Base-by-base conservation (phyloP, 352 stramenopile genomes). In the Globisporangium nunn region DNA sequence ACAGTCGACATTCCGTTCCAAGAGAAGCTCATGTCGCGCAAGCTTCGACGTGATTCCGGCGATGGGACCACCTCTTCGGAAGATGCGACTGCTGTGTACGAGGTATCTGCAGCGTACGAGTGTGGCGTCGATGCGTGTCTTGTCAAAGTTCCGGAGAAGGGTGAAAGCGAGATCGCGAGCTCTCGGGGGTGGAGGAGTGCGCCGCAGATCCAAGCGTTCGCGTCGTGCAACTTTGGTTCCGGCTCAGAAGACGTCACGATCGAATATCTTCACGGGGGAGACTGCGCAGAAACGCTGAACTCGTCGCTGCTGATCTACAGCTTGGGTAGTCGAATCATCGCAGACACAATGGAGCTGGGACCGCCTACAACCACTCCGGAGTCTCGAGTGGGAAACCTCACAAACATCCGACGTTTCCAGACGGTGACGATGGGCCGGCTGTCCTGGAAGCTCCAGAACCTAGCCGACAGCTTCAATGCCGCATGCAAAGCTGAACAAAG, bases 261-360 rank as follows among this genome's bases (percentile, higher is more conserved):
- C 15, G 58, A 61, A 5, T 74, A 74, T 15, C 47, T 75, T 18
- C 64, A 75, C 12, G 69, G 64, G 6, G 14, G 31, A 2, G 56
- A 52, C 28, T 80, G 68, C 43, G 64, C 52, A 35, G 43, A 43
- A 8, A 64, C 61, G 10, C 64, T 67, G 5, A 59, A 70, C 11
- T 68, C 68, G 35, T 78, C 71, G 1, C 70, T 85, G 62, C 61
- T 84, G 10, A 62, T 86, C 47, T 74, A 77, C 46, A 73, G 69
- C 41, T 64, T 82, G 18, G 67, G 50, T 4, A 74, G 70, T 29
- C 63, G 71, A 18, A 75, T 81, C 5, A 45, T 75, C 8, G 74
- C 64, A 2, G 70, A 79, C 44, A 52, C 64, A 1, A 56, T 81
- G 61, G 52, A 70, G 12, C 39, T 71, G 39, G 50, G 51, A 5